Conservation (phyloP, 176 grass and related monocot genomes). For the Eleusine coracana region DNA sequence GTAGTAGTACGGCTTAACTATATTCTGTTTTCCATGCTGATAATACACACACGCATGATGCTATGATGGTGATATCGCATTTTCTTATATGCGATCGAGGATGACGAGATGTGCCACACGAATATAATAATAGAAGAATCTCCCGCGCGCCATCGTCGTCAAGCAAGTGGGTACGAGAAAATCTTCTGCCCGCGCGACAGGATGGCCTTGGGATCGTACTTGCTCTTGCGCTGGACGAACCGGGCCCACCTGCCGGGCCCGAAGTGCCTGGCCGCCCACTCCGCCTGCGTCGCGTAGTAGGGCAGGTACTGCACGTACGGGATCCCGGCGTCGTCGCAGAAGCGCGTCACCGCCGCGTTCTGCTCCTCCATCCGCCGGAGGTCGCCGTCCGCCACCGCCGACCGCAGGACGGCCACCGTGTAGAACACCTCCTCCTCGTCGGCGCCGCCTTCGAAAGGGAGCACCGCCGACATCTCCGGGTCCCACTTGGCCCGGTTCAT, state of each 20-base stretch:
- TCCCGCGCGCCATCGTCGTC: neutral
- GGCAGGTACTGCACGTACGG: conserved; percentile 63
- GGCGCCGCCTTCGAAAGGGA: conserved; percentile 29
- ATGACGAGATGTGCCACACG: neutral
- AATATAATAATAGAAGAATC: neutral
- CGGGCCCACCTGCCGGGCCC: conserved; percentile 51
- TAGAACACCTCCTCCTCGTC: conserved; percentile 79
- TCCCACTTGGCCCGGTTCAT: conserved; percentile 78
- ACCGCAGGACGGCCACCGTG: conserved; percentile 58
- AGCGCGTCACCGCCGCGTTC: conserved; percentile 52
- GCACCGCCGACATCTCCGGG: conserved; percentile 45
- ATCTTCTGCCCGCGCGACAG: conserved; percentile 69
- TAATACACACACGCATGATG: neutral
- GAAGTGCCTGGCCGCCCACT: conserved; percentile 78
- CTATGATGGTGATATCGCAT: too few relatives aligned
- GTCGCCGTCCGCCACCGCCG: conserved; percentile 29
- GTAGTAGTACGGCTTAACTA: neutral
- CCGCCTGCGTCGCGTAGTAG: conserved; percentile 43
- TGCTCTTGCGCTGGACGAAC: conserved; percentile 54
- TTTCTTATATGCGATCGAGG: neutral
- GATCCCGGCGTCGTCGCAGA: conserved; percentile 61
- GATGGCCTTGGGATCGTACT: conserved; percentile 69
- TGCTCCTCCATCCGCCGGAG: conserved; percentile 51
- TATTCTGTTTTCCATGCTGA: neutral
- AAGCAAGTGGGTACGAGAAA: conserved; percentile 51